phyloP scores from a whole-genome alignment of 352 stramenopile species.

The Thraustotheca clavata region DNA sequence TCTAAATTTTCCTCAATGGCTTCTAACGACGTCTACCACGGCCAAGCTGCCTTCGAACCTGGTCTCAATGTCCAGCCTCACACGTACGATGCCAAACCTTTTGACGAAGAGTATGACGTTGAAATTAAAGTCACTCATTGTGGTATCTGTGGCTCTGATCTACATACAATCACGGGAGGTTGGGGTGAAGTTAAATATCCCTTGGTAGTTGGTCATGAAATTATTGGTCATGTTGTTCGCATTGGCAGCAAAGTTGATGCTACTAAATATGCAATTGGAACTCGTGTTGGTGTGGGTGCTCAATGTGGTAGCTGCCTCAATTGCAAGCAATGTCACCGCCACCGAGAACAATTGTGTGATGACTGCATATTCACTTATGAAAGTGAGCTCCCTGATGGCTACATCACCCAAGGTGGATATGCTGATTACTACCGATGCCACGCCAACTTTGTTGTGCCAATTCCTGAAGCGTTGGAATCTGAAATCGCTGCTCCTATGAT shows the following conservation, averaged over 20 bases:
- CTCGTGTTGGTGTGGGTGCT: constrained; percentile 68
- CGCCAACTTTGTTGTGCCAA: constrained; percentile 25
- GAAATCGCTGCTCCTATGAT: constrained; percentile 38
- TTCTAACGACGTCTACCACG: constrained; percentile 32
- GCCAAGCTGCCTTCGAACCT: constrained; percentile 33
- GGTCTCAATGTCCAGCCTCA: constrained; percentile 28
- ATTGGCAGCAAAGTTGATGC: constrained; percentile 32
- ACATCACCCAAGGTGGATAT: constrained; percentile 23
- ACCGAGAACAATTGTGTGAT: constrained; percentile 53
- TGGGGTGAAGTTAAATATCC: constrained; percentile 38
- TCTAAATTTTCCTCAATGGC: too few species aligned
- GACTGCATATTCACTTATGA: constrained; percentile 44
- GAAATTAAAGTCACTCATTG: constrained; percentile 57
- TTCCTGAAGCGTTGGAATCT: constrained; percentile 24
- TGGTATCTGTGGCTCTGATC: constrained; percentile 47
- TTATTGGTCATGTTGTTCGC: constrained; percentile 38
- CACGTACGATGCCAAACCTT: constrained; percentile 37
- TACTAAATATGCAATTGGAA: constrained; percentile 51
- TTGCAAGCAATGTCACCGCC: constrained; percentile 51
- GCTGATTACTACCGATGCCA: constrained; percentile 25
- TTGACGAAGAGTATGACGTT: constrained; percentile 35
- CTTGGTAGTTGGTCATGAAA: constrained; percentile 43
- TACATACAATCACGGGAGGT: constrained; percentile 42
- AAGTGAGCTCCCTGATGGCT: constrained; percentile 26
- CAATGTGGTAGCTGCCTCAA: constrained; percentile 58